Conservation (phyloP, 1,284 basidiomycete species). For the Fomitopsis pinicola region DNA sequence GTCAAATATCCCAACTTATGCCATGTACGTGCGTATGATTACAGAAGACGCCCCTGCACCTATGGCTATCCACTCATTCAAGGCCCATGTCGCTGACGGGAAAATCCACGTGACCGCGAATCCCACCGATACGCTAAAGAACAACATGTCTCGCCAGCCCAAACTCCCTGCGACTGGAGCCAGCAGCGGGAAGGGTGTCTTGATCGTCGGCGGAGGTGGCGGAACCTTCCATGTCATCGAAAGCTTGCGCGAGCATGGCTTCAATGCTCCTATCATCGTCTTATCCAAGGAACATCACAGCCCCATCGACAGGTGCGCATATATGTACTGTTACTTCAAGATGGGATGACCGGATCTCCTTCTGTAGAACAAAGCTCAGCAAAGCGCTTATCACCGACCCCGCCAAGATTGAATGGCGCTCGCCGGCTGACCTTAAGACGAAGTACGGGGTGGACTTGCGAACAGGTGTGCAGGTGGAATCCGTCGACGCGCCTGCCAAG, state of each 20-base stretch:
- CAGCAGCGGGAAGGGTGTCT: conserved; percentile 46
- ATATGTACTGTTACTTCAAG: background rate
- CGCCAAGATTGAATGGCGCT: conserved; percentile 73
- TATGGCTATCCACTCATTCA: conserved; percentile 80
- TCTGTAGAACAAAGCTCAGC: conserved; percentile 78
- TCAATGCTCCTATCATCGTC: conserved; percentile 73
- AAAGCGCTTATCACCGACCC: conserved; percentile 82
- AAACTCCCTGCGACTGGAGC: conserved; percentile 39
- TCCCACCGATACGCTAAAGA: conserved; percentile 61
- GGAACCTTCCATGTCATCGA: conserved; percentile 81
- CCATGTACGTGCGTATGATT: conserved; percentile 13
- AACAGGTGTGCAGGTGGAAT: conserved; percentile 66
- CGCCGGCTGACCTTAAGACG: conserved; percentile 71
- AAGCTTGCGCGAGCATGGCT: conserved; percentile 83
- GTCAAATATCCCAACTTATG: conserved; percentile 16
- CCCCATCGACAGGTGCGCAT: conserved; percentile 77
- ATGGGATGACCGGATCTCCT: background rate
- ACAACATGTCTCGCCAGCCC: conserved; percentile 60
- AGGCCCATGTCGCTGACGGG: conserved; percentile 63
- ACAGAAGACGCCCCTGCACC: conserved; percentile 90
- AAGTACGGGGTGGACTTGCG: conserved; percentile 79
- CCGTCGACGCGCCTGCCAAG: conserved; percentile 59
- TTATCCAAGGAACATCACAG: conserved; percentile 77
- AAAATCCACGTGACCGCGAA: conserved; percentile 83
- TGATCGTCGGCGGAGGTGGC: conserved; percentile 87